Percentiles rank a stretch among this genome's conserved stretches.
These are phyloP conservation scores for Sclerotinia trifoliorum DNA, from an alignment of 2,329 filamentous ascomycete genomes.

Conservation along the genomic window DNA sequence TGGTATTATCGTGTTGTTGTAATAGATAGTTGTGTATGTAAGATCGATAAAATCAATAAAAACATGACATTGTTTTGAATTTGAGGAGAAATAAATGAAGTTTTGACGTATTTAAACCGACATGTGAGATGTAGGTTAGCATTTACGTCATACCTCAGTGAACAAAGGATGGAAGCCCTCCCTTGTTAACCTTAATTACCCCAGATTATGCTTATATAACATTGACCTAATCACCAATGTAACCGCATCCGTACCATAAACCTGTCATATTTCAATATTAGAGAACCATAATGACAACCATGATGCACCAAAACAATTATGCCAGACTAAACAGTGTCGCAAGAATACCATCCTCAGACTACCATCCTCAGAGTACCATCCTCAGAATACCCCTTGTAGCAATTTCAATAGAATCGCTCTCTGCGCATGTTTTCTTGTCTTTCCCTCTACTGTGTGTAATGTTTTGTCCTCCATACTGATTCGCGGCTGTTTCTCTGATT, in stretches of 20 bases:
- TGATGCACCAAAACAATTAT: no score
- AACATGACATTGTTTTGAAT: not conserved
- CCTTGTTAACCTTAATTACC: not conserved
- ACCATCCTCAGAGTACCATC: no score
- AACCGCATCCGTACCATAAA: not conserved
- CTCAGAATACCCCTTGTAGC: no score
- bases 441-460: no score
- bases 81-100: not conserved
- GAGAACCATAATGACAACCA: no score
- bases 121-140: not conserved
- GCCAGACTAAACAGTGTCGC: no score
- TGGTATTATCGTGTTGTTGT: not conserved
- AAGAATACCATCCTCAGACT: no score
- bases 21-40: not conserved
- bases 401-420: no score
- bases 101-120: not conserved
- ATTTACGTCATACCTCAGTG: not conserved
- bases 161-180: not conserved
- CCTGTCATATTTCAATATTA: no score
- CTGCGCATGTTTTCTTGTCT: no score
- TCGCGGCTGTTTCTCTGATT: no score
- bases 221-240: no score
- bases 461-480: not conserved
- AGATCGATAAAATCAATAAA: not conserved
- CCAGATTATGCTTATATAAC: slow-evolving; percentile 3